Evolutionary conservation across 1,139 yeast genomes (phyloP), one percentile per base, ranked within the genome.

Genomic region (Taphrina communis): DNA sequence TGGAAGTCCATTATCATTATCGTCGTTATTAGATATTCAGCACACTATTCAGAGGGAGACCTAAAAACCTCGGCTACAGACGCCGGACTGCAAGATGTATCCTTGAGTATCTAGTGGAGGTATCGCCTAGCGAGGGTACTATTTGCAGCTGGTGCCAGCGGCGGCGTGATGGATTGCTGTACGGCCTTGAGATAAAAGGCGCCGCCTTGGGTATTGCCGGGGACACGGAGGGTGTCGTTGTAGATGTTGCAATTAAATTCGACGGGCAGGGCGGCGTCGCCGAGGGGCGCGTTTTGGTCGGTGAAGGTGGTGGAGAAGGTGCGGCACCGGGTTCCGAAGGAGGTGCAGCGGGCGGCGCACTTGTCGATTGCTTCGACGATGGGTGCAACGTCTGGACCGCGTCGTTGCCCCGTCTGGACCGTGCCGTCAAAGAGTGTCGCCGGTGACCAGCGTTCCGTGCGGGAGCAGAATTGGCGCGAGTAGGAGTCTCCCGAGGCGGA

Each of bases 361-460:
- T 63, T 63, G 55, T 63, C 51, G 1, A 63, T 36, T 11, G 67
- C 67, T 48, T 63, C 61, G 1, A 55, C 61, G 39, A 58, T 58
- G 11, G 60, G 52, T 1, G 67, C 61, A 14, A 41, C 55, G 31
- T 25, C 31, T n/a, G 44, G 12, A 6, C 48, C 55, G 39, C 46
- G 31, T 21, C 50, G 35, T 35, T 58, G 62, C 11, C 67, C 67
- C 25, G 67, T 63, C 61, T 63, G 67, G 3, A 63, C 67, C 11
- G 61, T 35, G 1, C 61, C 44, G 48, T 63, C 67, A 55, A 63
- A 63, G 39, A 63, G 61, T 1, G 67, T 63, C 31, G 61, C 67
- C 12, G 67, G 67, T 1, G 67, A 46, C 67, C 67, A 63, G n/a
- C 67, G 61, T 31, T 63, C 67, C 36, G 67, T 63, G 19, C 67